A percentile compares a stretch with the other conserved stretches of the same genome.
Conservation (phyloP, 768 basidiomycete species). For the Boletus sensibilis region DNA sequence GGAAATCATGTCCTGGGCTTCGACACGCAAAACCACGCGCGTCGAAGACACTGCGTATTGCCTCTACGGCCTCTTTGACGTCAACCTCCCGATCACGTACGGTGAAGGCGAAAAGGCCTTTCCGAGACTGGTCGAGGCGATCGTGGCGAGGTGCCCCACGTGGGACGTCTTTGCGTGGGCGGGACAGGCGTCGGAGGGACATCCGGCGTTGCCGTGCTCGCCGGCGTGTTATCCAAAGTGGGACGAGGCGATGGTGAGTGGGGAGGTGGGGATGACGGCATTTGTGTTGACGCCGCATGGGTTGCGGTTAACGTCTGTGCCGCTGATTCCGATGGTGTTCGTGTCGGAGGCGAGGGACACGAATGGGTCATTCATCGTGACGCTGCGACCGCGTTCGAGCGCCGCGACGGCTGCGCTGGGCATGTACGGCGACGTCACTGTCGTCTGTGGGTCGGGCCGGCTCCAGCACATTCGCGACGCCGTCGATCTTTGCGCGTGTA, state of each 20-base stretch:
- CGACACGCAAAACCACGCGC: slow-evolving; percentile 28
- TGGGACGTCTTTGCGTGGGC: slow-evolving; percentile 32
- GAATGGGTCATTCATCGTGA: slow-evolving; percentile 12
- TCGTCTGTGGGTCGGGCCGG: slow-evolving; percentile 16
- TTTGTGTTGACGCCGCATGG: slow-evolving; percentile 18
- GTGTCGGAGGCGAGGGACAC: not conserved
- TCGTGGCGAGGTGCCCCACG: slow-evolving; percentile 3
- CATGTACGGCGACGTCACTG: slow-evolving; percentile 11
- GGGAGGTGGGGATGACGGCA: slow-evolving; percentile 9
- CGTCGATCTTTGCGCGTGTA: slow-evolving; percentile 19
- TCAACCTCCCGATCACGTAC: slow-evolving; percentile 25
- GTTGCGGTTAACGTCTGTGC: slow-evolving; percentile 20
- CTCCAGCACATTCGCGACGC: slow-evolving; percentile 13
- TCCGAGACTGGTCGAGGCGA: slow-evolving; percentile 23
- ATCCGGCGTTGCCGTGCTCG: slow-evolving; percentile 20
- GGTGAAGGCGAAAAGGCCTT: slow-evolving; percentile 34
- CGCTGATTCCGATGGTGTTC: slow-evolving; percentile 21
- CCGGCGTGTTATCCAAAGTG: slow-evolving; percentile 24
- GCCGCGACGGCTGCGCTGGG: not conserved
- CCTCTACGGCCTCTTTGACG: slow-evolving; percentile 28
- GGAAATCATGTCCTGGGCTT: slow-evolving; percentile 34
- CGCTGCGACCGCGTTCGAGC: not conserved
- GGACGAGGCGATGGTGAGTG: slow-evolving; percentile 11
- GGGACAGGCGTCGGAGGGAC: slow-evolving; percentile 17
- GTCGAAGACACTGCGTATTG: slow-evolving; percentile 32